These are phyloP conservation scores for Neurospora cerealis DNA, from an alignment of 495 filamentous ascomycete species.

Conservation along the genomic window DNA sequence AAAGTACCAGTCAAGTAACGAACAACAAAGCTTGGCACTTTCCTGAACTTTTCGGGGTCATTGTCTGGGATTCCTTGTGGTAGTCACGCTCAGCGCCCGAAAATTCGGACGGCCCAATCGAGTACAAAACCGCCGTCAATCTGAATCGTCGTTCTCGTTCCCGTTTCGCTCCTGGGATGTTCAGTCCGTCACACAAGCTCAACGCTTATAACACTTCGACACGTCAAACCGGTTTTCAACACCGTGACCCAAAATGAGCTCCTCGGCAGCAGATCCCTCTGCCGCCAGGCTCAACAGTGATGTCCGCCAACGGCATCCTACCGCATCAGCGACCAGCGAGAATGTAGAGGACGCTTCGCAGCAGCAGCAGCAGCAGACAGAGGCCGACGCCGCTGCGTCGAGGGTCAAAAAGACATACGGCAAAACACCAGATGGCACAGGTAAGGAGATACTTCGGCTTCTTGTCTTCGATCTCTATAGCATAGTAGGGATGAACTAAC, in stretches of 20 bases:
- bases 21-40: neutral
- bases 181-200: slow-evolving; percentile 7
- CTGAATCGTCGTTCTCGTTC: neutral
- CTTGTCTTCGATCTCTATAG: neutral
- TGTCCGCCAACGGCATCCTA: slow-evolving; percentile 14
- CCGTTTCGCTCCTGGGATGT: slow-evolving; percentile 1
- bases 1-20: neutral
- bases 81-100: neutral
- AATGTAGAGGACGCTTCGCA: neutral
- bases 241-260: slow-evolving; percentile 17
- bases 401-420: slow-evolving; percentile 69
- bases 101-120: neutral
- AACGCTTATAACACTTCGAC: slow-evolving; percentile 5
- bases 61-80: neutral
- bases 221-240: slow-evolving; percentile 17
- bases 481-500: neutral
- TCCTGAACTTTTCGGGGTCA: neutral
- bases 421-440: slow-evolving; percentile 78
- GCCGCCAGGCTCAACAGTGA: slow-evolving; percentile 13
- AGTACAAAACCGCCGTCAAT: neutral
- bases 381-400: neutral
- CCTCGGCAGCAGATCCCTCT: slow-evolving; percentile 10
- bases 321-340: neutral
- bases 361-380: neutral
- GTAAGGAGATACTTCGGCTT: slow-evolving; percentile 40